Conservation (phyloP, 805 yeast species). For the Saccharomyces eubayanus region DNA sequence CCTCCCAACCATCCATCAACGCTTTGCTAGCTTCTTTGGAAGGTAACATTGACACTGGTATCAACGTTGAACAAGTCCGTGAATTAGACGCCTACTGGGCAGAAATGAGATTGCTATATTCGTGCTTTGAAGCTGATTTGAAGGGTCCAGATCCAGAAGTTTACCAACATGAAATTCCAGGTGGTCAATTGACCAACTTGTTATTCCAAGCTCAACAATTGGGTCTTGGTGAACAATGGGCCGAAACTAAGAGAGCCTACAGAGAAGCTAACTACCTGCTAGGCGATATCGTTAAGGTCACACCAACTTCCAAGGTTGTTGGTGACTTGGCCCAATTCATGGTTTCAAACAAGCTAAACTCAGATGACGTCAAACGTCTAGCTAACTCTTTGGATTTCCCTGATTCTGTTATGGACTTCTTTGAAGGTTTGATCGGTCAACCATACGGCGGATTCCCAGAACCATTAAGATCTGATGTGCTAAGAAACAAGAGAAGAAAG, state of each 20-base stretch:
- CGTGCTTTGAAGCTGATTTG: slow-evolving; percentile 94
- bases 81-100: slow-evolving; percentile 94
- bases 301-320: slow-evolving; percentile 97
- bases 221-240: slow-evolving; percentile 93
- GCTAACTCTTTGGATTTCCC: slow-evolving; percentile 94
- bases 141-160: slow-evolving; percentile 99
- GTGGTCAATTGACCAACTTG: slow-evolving; percentile 95
- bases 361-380: slow-evolving; percentile 75
- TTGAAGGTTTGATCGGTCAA: slow-evolving; percentile 97
- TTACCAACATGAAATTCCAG: slow-evolving; percentile 95
- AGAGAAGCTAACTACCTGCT: slow-evolving; percentile 78
- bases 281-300: slow-evolving; percentile 94
- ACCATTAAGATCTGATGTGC: slow-evolving; percentile 83
- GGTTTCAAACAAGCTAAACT: slow-evolving; percentile 84
- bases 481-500: slow-evolving; percentile 85
- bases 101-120: slow-evolving; percentile 90
- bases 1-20: slow-evolving; percentile 92
- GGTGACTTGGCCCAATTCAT: slow-evolving; percentile 97
- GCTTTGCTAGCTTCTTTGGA: slow-evolving; percentile 87
- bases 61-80: slow-evolving; percentile 57
- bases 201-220: slow-evolving; percentile 97
- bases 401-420: slow-evolving; percentile 91
- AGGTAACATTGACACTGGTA: slow-evolving; percentile 69
- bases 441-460: slow-evolving; percentile 99
- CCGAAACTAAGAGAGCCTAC: slow-evolving; percentile 87